Evolutionary conservation across 352 stramenopile genomes (phyloP).

Genomic region (Pseudoperonospora humuli): DNA sequence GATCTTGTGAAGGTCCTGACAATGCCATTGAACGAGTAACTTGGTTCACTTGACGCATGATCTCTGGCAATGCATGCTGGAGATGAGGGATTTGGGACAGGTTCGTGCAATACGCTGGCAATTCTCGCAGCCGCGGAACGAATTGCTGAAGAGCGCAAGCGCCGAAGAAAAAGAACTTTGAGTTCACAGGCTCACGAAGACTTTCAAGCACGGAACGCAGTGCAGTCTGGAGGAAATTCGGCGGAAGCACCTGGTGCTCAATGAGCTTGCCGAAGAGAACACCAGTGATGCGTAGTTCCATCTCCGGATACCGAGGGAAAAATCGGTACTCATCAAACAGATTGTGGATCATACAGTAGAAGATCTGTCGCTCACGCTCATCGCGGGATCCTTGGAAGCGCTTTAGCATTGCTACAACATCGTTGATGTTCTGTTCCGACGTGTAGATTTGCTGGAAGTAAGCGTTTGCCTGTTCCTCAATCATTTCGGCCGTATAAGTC

Average conservation of each 20-base stretch:
- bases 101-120: slow-evolving; percentile 97
- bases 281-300: slow-evolving; percentile 97
- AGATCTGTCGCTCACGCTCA: slow-evolving; percentile 96
- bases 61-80: slow-evolving; percentile 88
- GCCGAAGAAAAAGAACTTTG: slow-evolving; percentile 98
- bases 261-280: slow-evolving; percentile 98
- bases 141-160: slow-evolving; percentile 98
- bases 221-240: slow-evolving; percentile 96
- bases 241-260: slow-evolving; percentile 95
- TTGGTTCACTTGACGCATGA: slow-evolving; percentile 84
- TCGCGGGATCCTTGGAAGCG: slow-evolving; percentile 96
- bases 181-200: slow-evolving; percentile 92
- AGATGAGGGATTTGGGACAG: slow-evolving; percentile 97
- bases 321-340: slow-evolving; percentile 99
- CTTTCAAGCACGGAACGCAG: slow-evolving; percentile 96
- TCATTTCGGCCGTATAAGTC: slow-evolving; percentile 89
- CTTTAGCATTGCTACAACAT: slow-evolving; percentile 98
- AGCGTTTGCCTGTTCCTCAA: slow-evolving; percentile 96
- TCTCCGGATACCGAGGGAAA: slow-evolving; percentile 98
- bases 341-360: slow-evolving; percentile 99
- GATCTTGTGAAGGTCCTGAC: slow-evolving; percentile 29
- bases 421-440: slow-evolving; percentile 95
- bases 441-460: slow-evolving; percentile 99
- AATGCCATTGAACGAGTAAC: slow-evolving; percentile 57
- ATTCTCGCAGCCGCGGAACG: slow-evolving; percentile 92